These are phyloP conservation scores for Aspergillus sp. DNA, from an alignment of 2,329 filamentous ascomycete genomes.

Conservation along the genomic window DNA sequence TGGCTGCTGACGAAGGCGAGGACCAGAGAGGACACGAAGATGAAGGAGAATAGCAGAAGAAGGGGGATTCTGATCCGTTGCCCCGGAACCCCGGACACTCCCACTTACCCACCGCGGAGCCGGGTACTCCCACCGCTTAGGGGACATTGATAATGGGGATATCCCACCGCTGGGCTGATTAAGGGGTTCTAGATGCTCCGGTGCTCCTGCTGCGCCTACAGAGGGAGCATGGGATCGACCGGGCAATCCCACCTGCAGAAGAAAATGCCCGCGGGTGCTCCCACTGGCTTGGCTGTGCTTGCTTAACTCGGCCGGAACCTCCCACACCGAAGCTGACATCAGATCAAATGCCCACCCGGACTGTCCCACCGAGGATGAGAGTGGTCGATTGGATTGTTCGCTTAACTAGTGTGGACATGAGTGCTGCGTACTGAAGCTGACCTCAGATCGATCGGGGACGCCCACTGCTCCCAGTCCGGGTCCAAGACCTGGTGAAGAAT, in stretches of 20 bases:
- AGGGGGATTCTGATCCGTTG: background rate
- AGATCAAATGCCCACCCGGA: background rate
- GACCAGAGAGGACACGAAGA: too few relatives aligned
- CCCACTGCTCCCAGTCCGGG: background rate
- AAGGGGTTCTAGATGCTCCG: background rate
- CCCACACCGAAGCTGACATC: background rate
- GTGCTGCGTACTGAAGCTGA: background rate
- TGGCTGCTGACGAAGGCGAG: too few relatives aligned
- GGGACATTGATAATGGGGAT: background rate
- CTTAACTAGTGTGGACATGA: background rate
- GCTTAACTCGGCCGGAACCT: background rate
- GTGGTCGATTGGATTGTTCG: background rate
- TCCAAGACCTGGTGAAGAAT: background rate
- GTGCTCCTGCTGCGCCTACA: background rate
- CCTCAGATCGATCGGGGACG: background rate
- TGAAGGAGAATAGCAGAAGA: background rate
- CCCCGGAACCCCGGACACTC: background rate
- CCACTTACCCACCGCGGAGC: background rate
- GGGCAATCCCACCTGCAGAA: background rate
- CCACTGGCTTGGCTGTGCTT: background rate
- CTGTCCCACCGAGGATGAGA: background rate
- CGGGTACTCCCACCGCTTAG: background rate
- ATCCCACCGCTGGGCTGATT: background rate
- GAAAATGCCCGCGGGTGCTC: background rate
- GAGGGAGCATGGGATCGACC: background rate